Conservation (phyloP, 2,329 filamentous ascomycete species). For the Dactylellina leptospora region DNA sequence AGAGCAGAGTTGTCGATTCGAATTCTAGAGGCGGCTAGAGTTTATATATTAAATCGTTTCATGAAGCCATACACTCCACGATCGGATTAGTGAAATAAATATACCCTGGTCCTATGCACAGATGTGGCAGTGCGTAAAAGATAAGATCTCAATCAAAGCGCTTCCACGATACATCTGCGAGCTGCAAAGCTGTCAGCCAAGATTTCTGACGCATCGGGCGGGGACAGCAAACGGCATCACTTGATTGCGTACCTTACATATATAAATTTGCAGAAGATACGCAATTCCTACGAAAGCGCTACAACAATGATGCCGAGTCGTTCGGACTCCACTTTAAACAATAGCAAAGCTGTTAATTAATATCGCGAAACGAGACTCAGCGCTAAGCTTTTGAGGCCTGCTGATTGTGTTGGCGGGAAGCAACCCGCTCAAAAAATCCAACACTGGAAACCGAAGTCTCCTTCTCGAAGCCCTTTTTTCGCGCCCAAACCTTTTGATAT, state of each 20-base stretch:
- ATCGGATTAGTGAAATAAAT: background rate
- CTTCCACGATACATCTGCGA: background rate
- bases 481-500: background rate
- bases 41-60: background rate
- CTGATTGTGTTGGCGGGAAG: background rate
- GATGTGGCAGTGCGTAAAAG: too few species aligned
- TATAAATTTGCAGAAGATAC: background rate
- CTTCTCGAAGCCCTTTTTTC: too few species aligned
- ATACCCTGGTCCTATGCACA: too few species aligned
- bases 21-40: too few species aligned
- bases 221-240: too few species aligned
- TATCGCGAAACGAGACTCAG: background rate
- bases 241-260: background rate
- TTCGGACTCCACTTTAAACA: slow-evolving; percentile 4
- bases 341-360: background rate
- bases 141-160: too few species aligned
- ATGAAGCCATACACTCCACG: background rate
- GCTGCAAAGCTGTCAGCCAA: background rate
- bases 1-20: background rate
- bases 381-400: background rate
- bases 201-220: too few species aligned
- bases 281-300: background rate
- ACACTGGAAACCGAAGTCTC: background rate
- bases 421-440: slow-evolving; percentile 1
- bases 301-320: slow-evolving; percentile 10